Conservation (phyloP, 148 eudicot species). For the Rheum nobile region DNA sequence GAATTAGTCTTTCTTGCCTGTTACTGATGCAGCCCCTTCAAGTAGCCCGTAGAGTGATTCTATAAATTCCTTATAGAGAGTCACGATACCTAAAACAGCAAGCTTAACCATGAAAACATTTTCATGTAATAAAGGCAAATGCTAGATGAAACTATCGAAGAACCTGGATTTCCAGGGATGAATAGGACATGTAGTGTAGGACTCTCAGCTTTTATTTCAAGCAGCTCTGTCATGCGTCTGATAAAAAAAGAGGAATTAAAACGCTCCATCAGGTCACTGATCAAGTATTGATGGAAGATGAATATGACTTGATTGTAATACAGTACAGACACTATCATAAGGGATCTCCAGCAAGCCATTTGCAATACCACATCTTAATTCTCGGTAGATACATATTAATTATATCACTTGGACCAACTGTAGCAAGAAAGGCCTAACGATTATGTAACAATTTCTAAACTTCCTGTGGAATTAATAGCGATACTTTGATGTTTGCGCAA, state of each 20-base stretch:
- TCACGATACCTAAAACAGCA: constrained; percentile 43
- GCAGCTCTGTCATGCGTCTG: constrained; percentile 60
- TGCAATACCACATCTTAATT: background rate
- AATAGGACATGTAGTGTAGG: constrained; percentile 58
- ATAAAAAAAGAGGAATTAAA: background rate
- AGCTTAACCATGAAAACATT: background rate
- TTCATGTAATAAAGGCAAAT: background rate
- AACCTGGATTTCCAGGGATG: constrained; percentile 95
- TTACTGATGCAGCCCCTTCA: constrained; percentile 68
- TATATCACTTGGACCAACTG: background rate
- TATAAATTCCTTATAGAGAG: constrained; percentile 69
- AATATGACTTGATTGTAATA: no score
- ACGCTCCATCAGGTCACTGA: background rate
- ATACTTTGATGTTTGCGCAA: background rate
- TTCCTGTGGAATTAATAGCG: background rate
- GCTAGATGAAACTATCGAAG: background rate
- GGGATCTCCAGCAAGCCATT: background rate
- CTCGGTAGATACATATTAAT: background rate
- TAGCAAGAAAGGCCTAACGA: background rate
- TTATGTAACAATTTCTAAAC: background rate
- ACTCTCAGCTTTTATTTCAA: constrained; percentile 52
- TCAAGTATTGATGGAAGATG: background rate
- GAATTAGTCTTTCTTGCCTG: constrained; percentile 43
- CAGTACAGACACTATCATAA: no score
- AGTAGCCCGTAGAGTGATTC: constrained; percentile 63